Base-by-base conservation (phyloP, 2,329 filamentous ascomycete species). In the Fusarium fracticaudum region DNA sequence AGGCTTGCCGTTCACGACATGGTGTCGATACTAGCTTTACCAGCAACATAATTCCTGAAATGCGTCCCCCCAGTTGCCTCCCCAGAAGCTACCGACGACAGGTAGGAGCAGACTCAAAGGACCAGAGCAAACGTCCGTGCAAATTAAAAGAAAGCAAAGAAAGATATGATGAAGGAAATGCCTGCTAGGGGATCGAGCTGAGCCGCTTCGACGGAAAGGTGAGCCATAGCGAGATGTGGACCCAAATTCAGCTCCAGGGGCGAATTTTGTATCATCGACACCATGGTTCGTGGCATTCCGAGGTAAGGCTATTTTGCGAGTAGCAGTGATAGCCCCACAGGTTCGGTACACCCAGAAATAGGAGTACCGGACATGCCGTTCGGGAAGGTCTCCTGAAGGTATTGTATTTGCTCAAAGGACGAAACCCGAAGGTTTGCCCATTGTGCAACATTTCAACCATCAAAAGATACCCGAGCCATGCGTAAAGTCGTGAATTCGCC, bases 341-440 rank as follows among this genome's bases (percentile, higher is more conserved):
- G 74, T 72, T 64, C 62, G 61, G 73, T 77, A 78, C 73, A 76
- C 77, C 77, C 64, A 67, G 47, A 45, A 64, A 60, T 53, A 75
- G 77, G 73, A 80, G 79, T 77, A 84, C 82, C 82, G 80, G 82
- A 77, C 81, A 77, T 83, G 83, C 82, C 82, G 80, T 84, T 82
- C 82, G 83, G 81, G 80, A 75, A 66, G 63, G 60, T 47, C 64
- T 67, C 69, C 74, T 50, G 33, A 76, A 71, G 69, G 74, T 24
- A 51, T 61, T 35, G 59, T 68, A 66, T 62, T 70, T 53, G 51
- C 57, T 48, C 59, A 57, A 40, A 54, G 62, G 48, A 69, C 33
- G 60, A 44, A 44, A 60, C 60, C 67, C 45, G 40, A 44, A 38
- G 67, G 61, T 41, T 41, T 64, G 58, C 64, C 67, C 61, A 48